Conservation (phyloP, 164 flowering plant species). For the Chloranthus sessilifolius region DNA sequence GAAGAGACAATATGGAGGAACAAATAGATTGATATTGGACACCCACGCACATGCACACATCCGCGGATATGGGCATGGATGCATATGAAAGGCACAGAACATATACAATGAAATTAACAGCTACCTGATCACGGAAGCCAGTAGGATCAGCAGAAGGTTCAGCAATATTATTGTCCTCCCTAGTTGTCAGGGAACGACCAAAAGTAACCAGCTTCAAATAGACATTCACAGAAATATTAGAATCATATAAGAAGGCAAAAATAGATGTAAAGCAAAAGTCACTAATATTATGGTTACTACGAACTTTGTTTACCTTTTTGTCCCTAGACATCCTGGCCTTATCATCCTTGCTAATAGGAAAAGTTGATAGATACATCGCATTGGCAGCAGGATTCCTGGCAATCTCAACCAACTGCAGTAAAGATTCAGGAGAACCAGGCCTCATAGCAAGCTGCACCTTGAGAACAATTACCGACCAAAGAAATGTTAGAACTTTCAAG, state of each 20-base stretch:
- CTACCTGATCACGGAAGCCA: conserved; percentile 82
- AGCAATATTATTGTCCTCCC: conserved; percentile 43
- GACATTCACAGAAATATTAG: conserved; percentile 4
- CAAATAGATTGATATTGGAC: too few species aligned
- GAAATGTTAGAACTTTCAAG: not conserved
- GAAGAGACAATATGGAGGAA: too few species aligned
- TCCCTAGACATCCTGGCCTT: conserved; percentile 52
- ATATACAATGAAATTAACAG: not conserved
- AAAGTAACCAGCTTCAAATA: conserved; percentile 31
- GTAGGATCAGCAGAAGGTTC: conserved; percentile 63
- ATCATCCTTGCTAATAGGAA: conserved; percentile 57
- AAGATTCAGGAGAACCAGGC: conserved; percentile 87
- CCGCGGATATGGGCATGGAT: too few species aligned
- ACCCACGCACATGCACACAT: too few species aligned
- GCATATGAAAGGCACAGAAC: not conserved
- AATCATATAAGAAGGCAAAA: not conserved
- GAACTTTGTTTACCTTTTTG: conserved; percentile 43
- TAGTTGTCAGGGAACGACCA: conserved; percentile 27
- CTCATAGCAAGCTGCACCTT: conserved; percentile 67
- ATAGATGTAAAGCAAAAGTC: too few species aligned
- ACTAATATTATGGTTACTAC: not conserved
- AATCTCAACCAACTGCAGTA: conserved; percentile 78
- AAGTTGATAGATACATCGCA: conserved; percentile 26
- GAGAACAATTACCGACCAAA: not conserved
- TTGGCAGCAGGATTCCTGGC: conserved; percentile 62